Evolutionary conservation across 805 yeast species (phyloP).

Genomic region (Candida ortonii): DNA sequence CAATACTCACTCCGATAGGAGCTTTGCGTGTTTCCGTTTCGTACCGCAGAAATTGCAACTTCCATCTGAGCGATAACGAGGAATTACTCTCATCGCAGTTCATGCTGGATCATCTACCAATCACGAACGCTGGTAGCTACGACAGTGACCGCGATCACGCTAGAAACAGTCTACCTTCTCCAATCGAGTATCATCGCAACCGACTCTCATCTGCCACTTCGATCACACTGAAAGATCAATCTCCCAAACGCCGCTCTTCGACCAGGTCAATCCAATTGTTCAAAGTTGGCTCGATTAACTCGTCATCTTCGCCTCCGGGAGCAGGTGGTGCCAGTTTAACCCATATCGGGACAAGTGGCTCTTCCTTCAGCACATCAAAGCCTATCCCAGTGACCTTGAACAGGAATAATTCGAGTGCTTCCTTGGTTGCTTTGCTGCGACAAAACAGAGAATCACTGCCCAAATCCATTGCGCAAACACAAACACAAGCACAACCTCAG

Average conservation of each 20-base stretch:
- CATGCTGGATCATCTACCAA: conserved; percentile 16
- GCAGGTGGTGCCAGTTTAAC: too few relatives aligned
- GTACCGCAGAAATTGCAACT: conserved; percentile 69
- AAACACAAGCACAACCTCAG: too few relatives aligned
- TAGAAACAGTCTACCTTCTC: conserved; percentile 15
- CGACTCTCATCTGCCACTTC: conserved; percentile 25
- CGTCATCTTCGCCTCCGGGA: conserved; percentile 34
- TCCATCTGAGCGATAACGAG: conserved; percentile 65
- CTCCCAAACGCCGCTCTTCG: conserved; percentile 30
- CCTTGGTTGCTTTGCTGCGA: conserved; percentile 50
- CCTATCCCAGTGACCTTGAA: conserved; percentile 42
- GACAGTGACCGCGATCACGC: conserved; percentile 10
- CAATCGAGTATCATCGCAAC: conserved; percentile 17
- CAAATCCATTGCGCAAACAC: conserved; percentile 34
- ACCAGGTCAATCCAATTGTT: conserved; percentile 54
- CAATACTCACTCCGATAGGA: conserved; percentile 76
- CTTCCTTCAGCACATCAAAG: conserved; percentile 26
- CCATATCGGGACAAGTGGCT: conserved; percentile 11
- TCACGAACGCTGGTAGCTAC: conserved; percentile 11
- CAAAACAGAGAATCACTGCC: conserved; percentile 38
- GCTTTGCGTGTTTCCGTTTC: conserved; percentile 71
- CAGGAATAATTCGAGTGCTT: conserved; percentile 50
- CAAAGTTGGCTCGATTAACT: conserved; percentile 56
- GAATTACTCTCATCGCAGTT: conserved; percentile 49
- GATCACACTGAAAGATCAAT: conserved; percentile 14